Evolutionary conservation across 352 stramenopile genomes (phyloP).

Genomic region (Hyaloperonospora arabidopsidis): DNA sequence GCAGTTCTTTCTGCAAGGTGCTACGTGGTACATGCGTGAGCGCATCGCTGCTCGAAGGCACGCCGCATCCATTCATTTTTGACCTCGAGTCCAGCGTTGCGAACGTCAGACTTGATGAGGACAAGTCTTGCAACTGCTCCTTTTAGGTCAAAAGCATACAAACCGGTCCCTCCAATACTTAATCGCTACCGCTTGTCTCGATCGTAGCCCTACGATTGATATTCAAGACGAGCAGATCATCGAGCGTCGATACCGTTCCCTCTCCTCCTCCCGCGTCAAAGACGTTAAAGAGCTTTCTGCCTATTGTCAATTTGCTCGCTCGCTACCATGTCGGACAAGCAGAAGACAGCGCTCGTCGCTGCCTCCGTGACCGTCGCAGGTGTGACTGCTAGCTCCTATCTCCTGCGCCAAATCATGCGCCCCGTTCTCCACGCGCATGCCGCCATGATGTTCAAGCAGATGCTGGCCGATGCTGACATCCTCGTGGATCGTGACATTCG

Average conservation of each 20-base stretch:
- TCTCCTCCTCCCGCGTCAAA: no score
- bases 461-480: slow-evolving; percentile 77
- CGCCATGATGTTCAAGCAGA: slow-evolving; percentile 72
- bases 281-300: no score
- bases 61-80: no score
- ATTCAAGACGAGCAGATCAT: no score
- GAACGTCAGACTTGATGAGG: slow-evolving; percentile 4
- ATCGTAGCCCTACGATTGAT: slow-evolving; percentile 15
- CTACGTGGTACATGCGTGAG: no score
- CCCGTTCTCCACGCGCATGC: slow-evolving; percentile 59
- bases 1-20: no score
- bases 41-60: background rate
- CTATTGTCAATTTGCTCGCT: no score
- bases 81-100: background rate
- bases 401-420: slow-evolving; percentile 58
- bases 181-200: slow-evolving; percentile 6
- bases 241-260: no score
- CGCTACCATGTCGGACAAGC: slow-evolving; percentile 36
- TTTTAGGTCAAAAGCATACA: slow-evolving; percentile 15
- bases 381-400: slow-evolving; percentile 57
- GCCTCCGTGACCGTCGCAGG: slow-evolving; percentile 46
- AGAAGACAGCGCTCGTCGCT: slow-evolving; percentile 67
- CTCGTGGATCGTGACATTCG: slow-evolving; percentile 72
- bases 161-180: slow-evolving; percentile 8
- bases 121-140: slow-evolving; percentile 5